These are phyloP conservation scores for Pseudomicrostroma phylloplanum DNA, from an alignment of 1,284 basidiomycete species.

Conservation along the genomic window DNA sequence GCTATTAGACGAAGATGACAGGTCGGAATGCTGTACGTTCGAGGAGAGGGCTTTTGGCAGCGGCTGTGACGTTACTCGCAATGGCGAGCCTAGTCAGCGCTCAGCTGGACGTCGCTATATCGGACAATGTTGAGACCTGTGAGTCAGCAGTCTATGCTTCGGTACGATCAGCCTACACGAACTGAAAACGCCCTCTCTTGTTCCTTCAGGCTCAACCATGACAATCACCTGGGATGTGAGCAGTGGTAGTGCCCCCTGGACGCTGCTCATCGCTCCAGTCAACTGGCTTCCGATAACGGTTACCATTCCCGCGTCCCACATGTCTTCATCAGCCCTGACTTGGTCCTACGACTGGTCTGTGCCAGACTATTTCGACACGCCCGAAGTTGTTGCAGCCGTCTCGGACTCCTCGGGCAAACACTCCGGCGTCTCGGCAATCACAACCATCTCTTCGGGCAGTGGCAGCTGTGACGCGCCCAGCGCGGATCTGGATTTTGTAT, in stretches of 20 bases:
- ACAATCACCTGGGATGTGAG: not conserved
- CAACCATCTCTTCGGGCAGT: not conserved
- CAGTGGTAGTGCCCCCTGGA: not conserved
- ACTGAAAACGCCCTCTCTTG: no score
- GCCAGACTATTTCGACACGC: not conserved
- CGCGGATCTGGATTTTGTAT: not conserved
- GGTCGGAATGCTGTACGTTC: no score
- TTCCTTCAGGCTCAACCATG: not conserved
- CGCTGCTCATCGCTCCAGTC: not conserved
- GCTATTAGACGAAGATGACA: no score
- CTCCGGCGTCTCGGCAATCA: not conserved
- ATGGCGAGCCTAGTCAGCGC: no score
- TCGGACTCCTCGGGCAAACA: not conserved
- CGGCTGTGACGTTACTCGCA: no score
- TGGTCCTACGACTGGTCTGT: not conserved
- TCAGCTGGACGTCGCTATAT: no score
- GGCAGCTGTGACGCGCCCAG: not conserved
- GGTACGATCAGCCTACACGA: no score
- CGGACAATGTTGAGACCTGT: no score
- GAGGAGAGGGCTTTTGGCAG: no score
- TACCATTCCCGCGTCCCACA: not conserved
- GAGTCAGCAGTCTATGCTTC: no score
- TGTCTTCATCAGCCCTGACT: not conserved
- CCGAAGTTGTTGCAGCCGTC: not conserved
- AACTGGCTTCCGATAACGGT: not conserved